Percentiles rank a stretch among this genome's conserved stretches.
These are phyloP conservation scores for Trypanosoma melophagium DNA, from an alignment of 208 protist species.

Conservation along the genomic window DNA sequence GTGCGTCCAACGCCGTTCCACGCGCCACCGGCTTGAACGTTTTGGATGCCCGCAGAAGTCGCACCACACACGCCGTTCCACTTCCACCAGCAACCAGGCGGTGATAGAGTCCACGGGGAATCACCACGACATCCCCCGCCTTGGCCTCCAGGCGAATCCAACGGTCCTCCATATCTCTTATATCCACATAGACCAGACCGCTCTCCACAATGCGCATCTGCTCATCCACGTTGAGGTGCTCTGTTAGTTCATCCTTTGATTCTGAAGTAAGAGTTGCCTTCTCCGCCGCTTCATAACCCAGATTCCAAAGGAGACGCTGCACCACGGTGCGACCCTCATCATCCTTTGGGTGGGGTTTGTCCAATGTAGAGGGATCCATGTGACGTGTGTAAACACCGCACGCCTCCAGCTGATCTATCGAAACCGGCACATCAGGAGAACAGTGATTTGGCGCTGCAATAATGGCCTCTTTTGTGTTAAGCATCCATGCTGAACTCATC, in stretches of 20 bases:
- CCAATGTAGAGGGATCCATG: constrained; percentile 16
- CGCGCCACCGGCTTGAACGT: constrained; percentile 16
- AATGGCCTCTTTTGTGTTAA: constrained; percentile 16
- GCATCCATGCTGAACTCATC: constrained; percentile 19
- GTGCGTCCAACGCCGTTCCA: neutral
- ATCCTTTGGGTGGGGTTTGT: constrained; percentile 21
- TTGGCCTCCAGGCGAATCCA: constrained; percentile 27
- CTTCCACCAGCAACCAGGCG: constrained; percentile 13
- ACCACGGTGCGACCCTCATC: constrained; percentile 19
- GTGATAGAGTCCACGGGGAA: constrained; percentile 27
- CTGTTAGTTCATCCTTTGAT: constrained; percentile 6
- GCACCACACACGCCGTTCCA: constrained; percentile 13
- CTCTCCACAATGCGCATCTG: constrained; percentile 30
- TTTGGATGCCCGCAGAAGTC: neutral
- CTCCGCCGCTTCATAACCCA: constrained; percentile 21
- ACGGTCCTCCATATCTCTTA: constrained; percentile 24
- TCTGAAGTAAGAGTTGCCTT: constrained; percentile 8
- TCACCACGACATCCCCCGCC: constrained; percentile 12
- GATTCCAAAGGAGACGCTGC: constrained; percentile 25
- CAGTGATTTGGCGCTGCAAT: constrained; percentile 14
- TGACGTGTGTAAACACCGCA: constrained; percentile 19
- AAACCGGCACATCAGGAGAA: constrained; percentile 14
- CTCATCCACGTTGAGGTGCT: constrained; percentile 33
- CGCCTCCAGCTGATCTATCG: constrained; percentile 13
- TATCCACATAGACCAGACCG: constrained; percentile 23